Percentiles rank a stretch among this genome's conserved stretches.
Conservation (phyloP, 495 filamentous ascomycete species). For the Tetracladium setigerum region DNA sequence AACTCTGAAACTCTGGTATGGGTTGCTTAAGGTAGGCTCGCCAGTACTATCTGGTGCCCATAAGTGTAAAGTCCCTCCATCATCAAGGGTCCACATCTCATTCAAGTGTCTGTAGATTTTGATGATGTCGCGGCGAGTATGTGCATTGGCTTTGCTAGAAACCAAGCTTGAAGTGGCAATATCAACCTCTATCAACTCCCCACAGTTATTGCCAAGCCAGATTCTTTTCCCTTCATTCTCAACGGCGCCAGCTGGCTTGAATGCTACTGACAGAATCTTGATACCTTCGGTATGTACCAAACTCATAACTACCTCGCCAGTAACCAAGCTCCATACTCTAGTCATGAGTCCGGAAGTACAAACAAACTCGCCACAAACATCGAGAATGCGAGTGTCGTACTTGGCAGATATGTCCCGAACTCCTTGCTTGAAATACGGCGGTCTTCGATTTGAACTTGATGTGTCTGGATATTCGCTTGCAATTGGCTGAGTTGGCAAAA, state of each 20-base stretch:
- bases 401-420: slow-evolving; percentile 70
- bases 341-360: slow-evolving; percentile 82
- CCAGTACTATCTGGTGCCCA: slow-evolving; percentile 79
- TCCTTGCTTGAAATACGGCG: slow-evolving; percentile 63
- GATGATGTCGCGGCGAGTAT: slow-evolving; percentile 74
- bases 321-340: slow-evolving; percentile 75
- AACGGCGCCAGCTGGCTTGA: slow-evolving; percentile 68
- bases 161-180: slow-evolving; percentile 60
- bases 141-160: slow-evolving; percentile 57
- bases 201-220: slow-evolving; percentile 86
- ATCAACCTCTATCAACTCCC: slow-evolving; percentile 85
- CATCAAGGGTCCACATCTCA: slow-evolving; percentile 92
- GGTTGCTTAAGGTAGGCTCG: slow-evolving; percentile 61
- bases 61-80: slow-evolving; percentile 77
- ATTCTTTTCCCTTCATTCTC: slow-evolving; percentile 73
- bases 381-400: slow-evolving; percentile 74
- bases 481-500: neutral
- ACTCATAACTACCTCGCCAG: slow-evolving; percentile 74
- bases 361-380: slow-evolving; percentile 78
- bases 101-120: slow-evolving; percentile 81
- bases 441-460: slow-evolving; percentile 75
- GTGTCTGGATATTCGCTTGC: slow-evolving; percentile 70
- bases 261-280: slow-evolving; percentile 71
- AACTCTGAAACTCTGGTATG: slow-evolving; percentile 58
- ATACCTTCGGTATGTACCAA: slow-evolving; percentile 71